These are phyloP conservation scores for Candida stauntonica DNA, from an alignment of 805 yeast species.

Conservation along the genomic window DNA sequence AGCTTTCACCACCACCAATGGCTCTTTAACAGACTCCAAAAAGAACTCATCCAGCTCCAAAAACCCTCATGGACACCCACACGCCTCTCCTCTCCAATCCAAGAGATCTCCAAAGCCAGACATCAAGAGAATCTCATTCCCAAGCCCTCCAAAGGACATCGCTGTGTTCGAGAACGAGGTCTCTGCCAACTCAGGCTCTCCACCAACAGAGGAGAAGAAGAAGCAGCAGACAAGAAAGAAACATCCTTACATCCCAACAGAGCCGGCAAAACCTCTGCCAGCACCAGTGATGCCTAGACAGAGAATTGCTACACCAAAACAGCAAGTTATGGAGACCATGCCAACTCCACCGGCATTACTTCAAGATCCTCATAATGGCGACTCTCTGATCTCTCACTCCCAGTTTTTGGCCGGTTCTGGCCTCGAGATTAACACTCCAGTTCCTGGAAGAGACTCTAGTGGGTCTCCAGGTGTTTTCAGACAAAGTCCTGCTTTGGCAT, in stretches of 20 bases:
- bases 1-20: conserved; percentile 1
- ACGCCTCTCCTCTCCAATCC: conserved; percentile 11
- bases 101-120: conserved; percentile 13
- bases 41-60: not conserved
- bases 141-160: conserved; percentile 21
- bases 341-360: conserved; percentile 21
- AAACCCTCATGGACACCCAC: conserved; percentile 11
- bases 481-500: not conserved
- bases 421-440: conserved; percentile 14
- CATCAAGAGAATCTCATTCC: conserved; percentile 22
- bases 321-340: conserved; percentile 11
- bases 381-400: conserved; percentile 17
- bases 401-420: conserved; percentile 8
- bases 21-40: conserved; percentile 2
- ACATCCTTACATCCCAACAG: not conserved
- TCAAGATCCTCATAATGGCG: conserved; percentile 13
- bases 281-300: conserved; percentile 20
- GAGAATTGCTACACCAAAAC: conserved; percentile 21
- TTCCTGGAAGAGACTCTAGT: conserved; percentile 6
- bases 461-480: conserved; percentile 7
- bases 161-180: conserved; percentile 16
- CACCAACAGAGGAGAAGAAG: conserved; percentile 1
- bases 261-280: conserved; percentile 17
- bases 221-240: conserved; percentile 1
- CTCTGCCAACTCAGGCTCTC: conserved; percentile 3